Evolutionary conservation across 176 grass and related monocot species (phyloP).

Genomic region (Tillandsia fasciculata): DNA sequence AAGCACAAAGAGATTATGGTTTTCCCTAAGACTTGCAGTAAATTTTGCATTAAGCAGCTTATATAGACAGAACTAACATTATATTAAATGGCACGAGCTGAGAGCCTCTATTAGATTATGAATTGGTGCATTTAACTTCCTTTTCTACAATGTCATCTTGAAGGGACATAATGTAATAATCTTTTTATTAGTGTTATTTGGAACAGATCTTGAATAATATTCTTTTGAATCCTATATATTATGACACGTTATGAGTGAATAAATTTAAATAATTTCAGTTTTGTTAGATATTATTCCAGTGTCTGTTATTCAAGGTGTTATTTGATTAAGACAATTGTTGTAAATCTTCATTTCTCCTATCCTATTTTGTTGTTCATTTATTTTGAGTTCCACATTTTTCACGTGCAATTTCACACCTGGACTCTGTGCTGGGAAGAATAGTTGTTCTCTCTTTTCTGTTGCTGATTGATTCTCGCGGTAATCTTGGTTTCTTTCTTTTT

Average conservation of each 20-base stretch:
- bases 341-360: not conserved
- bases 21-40: not conserved
- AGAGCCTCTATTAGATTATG: too few species aligned
- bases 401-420: not conserved
- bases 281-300: not conserved
- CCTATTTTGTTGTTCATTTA: not conserved
- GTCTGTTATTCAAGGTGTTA: not conserved
- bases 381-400: not conserved
- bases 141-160: not conserved
- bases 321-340: not conserved
- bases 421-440: not conserved
- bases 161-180: not conserved
- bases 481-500: slow-evolving; percentile 10
- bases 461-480: not conserved
- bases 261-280: not conserved
- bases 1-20: not conserved
- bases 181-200: not conserved
- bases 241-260: not conserved
- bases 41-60: too few species aligned
- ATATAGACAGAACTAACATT: too few species aligned
- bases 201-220: not conserved
- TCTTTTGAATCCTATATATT: not conserved
- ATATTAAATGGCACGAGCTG: too few species aligned
- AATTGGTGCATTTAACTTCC: not conserved
- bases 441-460: not conserved